Conservation (phyloP, 1,284 basidiomycete genomes). For the Fomitopsis schrenkii region DNA sequence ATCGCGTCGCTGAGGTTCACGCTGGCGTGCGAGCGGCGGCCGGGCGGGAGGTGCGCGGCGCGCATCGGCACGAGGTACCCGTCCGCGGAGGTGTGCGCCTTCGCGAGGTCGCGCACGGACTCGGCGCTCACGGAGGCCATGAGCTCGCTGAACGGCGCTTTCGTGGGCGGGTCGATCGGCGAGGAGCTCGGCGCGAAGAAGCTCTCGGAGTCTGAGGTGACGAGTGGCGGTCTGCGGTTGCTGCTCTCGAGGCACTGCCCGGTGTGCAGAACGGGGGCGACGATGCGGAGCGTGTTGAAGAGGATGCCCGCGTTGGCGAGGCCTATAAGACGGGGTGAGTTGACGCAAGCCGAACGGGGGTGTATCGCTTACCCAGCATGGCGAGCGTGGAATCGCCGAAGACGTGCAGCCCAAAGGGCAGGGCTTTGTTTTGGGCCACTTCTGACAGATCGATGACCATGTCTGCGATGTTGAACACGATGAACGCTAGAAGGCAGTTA, state of each 20-base stretch:
- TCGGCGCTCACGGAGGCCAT: neutral
- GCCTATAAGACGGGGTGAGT: slow-evolving; percentile 33
- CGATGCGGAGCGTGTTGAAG: slow-evolving; percentile 62
- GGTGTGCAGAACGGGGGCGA: slow-evolving; percentile 40
- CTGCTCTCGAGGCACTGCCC: slow-evolving; percentile 20
- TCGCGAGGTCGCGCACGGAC: neutral
- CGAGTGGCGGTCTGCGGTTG: slow-evolving; percentile 1
- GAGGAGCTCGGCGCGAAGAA: slow-evolving; percentile 25
- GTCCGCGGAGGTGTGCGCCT: neutral
- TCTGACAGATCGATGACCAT: slow-evolving; percentile 47
- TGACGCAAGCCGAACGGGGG: neutral
- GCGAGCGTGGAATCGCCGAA: slow-evolving; percentile 52
- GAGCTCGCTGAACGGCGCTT: neutral
- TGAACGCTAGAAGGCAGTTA: slow-evolving; percentile 41
- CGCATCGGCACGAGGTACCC: neutral
- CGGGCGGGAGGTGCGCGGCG: neutral
- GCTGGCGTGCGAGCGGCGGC: neutral
- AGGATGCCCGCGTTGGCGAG: slow-evolving; percentile 60
- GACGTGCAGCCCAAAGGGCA: slow-evolving; percentile 42
- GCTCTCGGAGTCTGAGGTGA: slow-evolving; percentile 27
- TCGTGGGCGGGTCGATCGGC: slow-evolving; percentile 10
- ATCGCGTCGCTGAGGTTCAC: neutral
- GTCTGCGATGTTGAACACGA: slow-evolving; percentile 56
- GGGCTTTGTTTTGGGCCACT: slow-evolving; percentile 38
- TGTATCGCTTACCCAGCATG: slow-evolving; percentile 44